Conservation (phyloP, 768 basidiomycete species). For the Thelephora aurantiotincta region DNA sequence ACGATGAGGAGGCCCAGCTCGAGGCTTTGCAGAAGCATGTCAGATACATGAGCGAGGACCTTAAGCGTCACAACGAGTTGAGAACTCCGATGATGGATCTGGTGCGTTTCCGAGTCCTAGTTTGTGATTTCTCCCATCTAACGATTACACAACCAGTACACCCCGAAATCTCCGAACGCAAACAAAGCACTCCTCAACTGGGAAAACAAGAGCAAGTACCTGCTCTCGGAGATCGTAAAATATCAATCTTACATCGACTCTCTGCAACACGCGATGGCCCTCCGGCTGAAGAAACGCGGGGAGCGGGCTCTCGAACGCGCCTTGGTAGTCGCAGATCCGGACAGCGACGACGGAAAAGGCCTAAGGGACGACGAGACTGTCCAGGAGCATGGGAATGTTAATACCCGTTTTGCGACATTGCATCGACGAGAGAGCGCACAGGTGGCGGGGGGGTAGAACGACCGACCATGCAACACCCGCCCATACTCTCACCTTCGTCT, state of each 20-base stretch:
- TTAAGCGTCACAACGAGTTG: conserved; percentile 72
- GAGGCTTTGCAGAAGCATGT: conserved; percentile 84
- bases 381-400: conserved; percentile 22
- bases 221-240: conserved; percentile 88
- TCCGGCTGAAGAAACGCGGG: conserved; percentile 81
- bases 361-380: conserved; percentile 31
- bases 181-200: conserved; percentile 78
- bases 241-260: conserved; percentile 93
- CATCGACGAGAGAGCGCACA: neutral
- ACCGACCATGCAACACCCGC: neutral
- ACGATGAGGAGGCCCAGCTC: conserved; percentile 88
- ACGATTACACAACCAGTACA: conserved; percentile 42
- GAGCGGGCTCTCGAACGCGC: conserved; percentile 68
- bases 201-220: conserved; percentile 82
- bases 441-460: neutral
- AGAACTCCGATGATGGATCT: conserved; percentile 70
- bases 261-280: conserved; percentile 65
- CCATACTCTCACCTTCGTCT: neutral
- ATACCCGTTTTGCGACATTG: neutral
- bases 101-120: conserved; percentile 31
- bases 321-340: conserved; percentile 21
- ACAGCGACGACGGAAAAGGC: conserved; percentile 23
- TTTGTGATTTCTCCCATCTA: conserved; percentile 8
- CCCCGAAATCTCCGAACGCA: conserved; percentile 58
- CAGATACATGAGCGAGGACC: conserved; percentile 54